phyloP scores from a whole-genome alignment of 768 basidiomycete species.

The Hypholoma sublateritium region DNA sequence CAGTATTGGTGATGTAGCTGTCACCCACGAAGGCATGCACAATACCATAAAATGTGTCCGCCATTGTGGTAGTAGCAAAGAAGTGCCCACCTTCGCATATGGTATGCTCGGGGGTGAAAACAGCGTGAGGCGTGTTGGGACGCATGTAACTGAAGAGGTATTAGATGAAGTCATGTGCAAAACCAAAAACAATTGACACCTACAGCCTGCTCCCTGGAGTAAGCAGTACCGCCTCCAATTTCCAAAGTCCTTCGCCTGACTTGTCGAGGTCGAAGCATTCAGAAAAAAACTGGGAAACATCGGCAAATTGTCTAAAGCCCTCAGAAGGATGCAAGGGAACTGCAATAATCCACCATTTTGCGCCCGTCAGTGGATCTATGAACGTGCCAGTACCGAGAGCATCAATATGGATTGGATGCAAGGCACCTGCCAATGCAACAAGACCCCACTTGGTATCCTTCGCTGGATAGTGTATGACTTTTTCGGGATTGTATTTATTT shows the following conservation, averaged over 20 bases:
- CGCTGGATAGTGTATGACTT: no score
- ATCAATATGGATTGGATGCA: no score
- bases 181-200: neutral
- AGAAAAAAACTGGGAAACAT: no score
- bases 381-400: no score
- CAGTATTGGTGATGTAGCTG: neutral
- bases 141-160: constrained; percentile 1
- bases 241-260: neutral
- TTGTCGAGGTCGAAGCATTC: neutral
- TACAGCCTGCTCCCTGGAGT: neutral
- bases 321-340: no score
- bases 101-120: neutral
- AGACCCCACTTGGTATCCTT: no score
- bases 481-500: no score
- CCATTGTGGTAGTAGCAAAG: neutral
- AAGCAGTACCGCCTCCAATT: neutral
- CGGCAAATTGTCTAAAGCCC: no score
- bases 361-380: no score
- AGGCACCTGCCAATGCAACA: no score
- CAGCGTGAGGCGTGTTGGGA: constrained; percentile 6
- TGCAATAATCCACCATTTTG: no score
- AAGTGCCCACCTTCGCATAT: constrained; percentile 8
- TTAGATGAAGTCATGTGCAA: neutral
- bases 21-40: neutral
- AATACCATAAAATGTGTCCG: neutral